These are phyloP conservation scores for Ophiostoma montium DNA, from an alignment of 2,329 filamentous ascomycete genomes.

Conservation along the genomic window DNA sequence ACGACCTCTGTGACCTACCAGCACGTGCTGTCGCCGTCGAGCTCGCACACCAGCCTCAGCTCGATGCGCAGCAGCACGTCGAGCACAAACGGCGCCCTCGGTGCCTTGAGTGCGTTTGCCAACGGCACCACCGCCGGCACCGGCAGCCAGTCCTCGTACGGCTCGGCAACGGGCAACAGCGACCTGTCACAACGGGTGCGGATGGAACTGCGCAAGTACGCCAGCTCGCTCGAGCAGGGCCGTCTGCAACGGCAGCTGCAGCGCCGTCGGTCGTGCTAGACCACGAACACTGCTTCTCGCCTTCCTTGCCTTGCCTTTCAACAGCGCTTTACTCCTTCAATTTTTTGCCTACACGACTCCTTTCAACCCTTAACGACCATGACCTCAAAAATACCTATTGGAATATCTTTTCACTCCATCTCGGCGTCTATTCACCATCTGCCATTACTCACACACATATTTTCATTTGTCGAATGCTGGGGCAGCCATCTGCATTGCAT, in stretches of 20 bases:
- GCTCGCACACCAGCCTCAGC: constrained; percentile 71
- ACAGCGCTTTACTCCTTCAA: background rate
- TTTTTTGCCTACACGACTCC: background rate
- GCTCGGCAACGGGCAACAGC: constrained; percentile 29
- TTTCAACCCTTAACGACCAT: constrained; percentile 1
- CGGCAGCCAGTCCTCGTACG: constrained; percentile 3
- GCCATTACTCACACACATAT: background rate
- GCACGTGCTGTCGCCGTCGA: constrained; percentile 50
- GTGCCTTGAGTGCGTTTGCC: constrained; percentile 11
- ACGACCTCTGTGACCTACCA: constrained; percentile 19
- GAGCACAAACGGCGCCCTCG: constrained; percentile 5
- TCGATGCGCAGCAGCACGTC: constrained; percentile 48
- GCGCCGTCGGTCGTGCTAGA: constrained; percentile 39
- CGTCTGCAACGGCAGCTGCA: constrained; percentile 47
- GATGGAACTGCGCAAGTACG: constrained; percentile 72
- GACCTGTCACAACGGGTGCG: constrained; percentile 62
- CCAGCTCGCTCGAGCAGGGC: constrained; percentile 76
- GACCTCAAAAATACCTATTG: background rate
- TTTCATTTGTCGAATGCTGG: background rate
- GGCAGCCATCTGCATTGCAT: background rate
- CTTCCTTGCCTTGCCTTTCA: background rate
- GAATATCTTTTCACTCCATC: background rate
- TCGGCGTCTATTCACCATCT: background rate
- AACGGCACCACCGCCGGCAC: background rate
- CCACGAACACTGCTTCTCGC: background rate